phyloP scores from a whole-genome alignment of 371 early-diverging fungal species.

The Blastocladiella emersonii region DNA sequence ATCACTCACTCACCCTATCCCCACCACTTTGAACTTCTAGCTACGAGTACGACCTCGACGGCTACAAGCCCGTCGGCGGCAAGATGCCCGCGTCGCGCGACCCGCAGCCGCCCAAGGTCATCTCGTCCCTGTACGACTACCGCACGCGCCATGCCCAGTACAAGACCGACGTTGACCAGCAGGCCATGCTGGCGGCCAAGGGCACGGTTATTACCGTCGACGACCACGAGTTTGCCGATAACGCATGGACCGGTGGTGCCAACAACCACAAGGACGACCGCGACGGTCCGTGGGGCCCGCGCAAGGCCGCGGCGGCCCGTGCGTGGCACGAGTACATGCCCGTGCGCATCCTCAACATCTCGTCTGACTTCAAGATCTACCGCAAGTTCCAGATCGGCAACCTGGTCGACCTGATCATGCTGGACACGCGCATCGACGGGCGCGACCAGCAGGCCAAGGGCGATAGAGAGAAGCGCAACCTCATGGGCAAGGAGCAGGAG shows the following conservation, averaged over 20 bases:
- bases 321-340: slow-evolving; percentile 4
- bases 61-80: neutral
- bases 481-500: slow-evolving; percentile 20
- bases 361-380: slow-evolving; percentile 12
- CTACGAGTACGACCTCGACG: neutral
- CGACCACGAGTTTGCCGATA: slow-evolving; percentile 6
- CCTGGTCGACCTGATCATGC: slow-evolving; percentile 22
- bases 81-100: neutral
- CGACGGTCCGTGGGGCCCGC: neutral
- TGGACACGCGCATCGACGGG: slow-evolving; percentile 24
- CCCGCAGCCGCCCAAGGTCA: neutral
- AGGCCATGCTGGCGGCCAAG: neutral
- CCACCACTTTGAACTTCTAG: too few relatives aligned
- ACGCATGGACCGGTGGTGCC: neutral
- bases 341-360: neutral
- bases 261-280: neutral
- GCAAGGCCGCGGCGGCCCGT: neutral
- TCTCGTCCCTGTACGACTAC: neutral
- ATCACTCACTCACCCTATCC: too few relatives aligned
- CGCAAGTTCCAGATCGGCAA: slow-evolving; percentile 20
- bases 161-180: neutral
- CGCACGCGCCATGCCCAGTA: slow-evolving; percentile 1
- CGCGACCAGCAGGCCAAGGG: slow-evolving; percentile 11
- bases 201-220: neutral
- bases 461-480: neutral